Conservation (phyloP, 257 asterid genomes). For the Verbena officinalis region DNA sequence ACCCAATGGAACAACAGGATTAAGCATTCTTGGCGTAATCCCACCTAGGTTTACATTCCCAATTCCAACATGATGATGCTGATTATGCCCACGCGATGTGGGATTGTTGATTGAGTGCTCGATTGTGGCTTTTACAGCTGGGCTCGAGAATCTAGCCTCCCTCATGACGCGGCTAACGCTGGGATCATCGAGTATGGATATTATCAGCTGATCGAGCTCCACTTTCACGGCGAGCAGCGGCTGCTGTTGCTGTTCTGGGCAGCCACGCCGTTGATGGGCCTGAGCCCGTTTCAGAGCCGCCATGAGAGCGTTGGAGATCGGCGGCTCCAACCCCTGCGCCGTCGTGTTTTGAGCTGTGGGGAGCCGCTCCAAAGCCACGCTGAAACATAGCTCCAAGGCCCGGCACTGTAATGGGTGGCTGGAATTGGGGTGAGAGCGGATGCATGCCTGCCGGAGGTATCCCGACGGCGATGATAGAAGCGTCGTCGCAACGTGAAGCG, state of each 20-base stretch:
- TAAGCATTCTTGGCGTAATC: constrained; percentile 34
- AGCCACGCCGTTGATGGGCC: constrained; percentile 87
- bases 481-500: constrained; percentile 91
- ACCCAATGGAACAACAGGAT: constrained; percentile 15
- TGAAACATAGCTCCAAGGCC: constrained; percentile 79
- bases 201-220: constrained; percentile 77
- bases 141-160: constrained; percentile 91
- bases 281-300: constrained; percentile 91
- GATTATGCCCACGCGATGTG: constrained; percentile 21
- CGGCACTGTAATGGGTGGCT: constrained; percentile 90
- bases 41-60: constrained; percentile 36
- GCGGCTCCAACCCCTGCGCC: constrained; percentile 63
- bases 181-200: constrained; percentile 89
- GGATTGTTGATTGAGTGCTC: constrained; percentile 53
- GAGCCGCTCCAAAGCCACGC: constrained; percentile 83
- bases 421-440: constrained; percentile 83
- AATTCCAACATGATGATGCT: constrained; percentile 24
- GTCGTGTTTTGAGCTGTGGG: constrained; percentile 54
- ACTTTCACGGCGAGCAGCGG: constrained; percentile 85
- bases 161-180: constrained; percentile 93
- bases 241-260: constrained; percentile 90
- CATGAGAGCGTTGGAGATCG: constrained; percentile 84
- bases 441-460: constrained; percentile 72
- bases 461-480: constrained; percentile 70
- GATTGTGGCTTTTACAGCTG: constrained; percentile 83